phyloP scores from a whole-genome alignment of 2,329 filamentous ascomycete species.

The Aspergillus novofumigatus region DNA sequence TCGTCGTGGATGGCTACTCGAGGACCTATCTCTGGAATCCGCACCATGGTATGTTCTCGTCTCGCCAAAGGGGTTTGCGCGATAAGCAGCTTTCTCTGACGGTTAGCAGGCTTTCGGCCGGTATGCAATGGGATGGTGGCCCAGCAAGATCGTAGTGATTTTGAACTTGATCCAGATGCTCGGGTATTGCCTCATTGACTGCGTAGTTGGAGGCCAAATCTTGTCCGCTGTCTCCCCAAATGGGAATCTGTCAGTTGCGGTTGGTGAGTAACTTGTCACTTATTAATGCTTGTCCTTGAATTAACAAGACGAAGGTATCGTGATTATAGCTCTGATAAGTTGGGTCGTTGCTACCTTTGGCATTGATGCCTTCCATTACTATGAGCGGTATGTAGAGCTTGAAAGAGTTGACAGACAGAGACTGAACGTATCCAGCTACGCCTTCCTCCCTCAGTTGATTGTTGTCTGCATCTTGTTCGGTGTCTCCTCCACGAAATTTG shows the following conservation, averaged over 20 bases:
- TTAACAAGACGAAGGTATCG: constrained; percentile 43
- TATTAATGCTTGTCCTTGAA: background rate
- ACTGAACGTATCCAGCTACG: constrained; percentile 44
- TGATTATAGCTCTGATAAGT: constrained; percentile 59
- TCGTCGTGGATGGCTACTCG: constrained; percentile 60
- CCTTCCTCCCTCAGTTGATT: constrained; percentile 61
- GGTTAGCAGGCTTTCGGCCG: constrained; percentile 49
- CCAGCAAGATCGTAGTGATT: constrained; percentile 59
- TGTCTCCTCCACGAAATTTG: constrained; percentile 57
- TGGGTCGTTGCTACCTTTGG: constrained; percentile 65
- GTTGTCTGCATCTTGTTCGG: constrained; percentile 60
- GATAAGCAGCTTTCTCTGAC: constrained; percentile 3
- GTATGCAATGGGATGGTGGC: constrained; percentile 64
- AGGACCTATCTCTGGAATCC: constrained; percentile 58
- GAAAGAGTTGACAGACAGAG: background rate
- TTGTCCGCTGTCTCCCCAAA: constrained; percentile 60
- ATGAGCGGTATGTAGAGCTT: constrained; percentile 51
- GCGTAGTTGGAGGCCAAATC: constrained; percentile 64
- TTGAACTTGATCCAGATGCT: constrained; percentile 61
- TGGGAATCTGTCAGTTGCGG: constrained; percentile 58
- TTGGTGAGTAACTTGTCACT: constrained; percentile 43
- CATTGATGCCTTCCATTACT: constrained; percentile 63
- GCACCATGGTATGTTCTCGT: constrained; percentile 50
- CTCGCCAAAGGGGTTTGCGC: background rate
- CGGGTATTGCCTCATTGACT: constrained; percentile 61